Percentiles rank a stretch among this genome's conserved stretches.
Evolutionary conservation across 495 filamentous ascomycete genomes (phyloP).

Genomic region (Mycothermus thermophilus): DNA sequence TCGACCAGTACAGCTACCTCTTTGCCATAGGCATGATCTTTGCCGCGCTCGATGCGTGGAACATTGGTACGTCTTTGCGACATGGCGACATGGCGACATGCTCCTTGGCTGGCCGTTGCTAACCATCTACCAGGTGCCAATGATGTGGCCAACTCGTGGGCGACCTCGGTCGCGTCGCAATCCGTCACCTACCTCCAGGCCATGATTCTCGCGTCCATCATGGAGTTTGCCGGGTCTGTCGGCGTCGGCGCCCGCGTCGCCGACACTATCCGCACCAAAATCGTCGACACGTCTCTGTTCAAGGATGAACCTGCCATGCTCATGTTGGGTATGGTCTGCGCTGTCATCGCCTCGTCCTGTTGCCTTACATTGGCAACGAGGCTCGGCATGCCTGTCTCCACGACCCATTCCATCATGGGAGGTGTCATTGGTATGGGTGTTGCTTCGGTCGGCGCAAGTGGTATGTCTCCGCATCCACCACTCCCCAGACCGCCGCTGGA

Average conservation of each 20-base stretch:
- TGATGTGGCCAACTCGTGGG: constrained; percentile 70
- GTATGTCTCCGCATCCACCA: constrained; percentile 7
- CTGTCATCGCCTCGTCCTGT: constrained; percentile 42
- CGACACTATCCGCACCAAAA: constrained; percentile 52
- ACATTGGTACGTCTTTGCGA: constrained; percentile 38
- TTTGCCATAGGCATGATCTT: constrained; percentile 67
- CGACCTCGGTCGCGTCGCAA: constrained; percentile 54
- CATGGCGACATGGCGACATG: neutral
- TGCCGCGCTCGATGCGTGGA: constrained; percentile 59
- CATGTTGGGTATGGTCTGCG: constrained; percentile 51
- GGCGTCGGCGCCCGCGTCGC: constrained; percentile 51
- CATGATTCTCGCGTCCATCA: constrained; percentile 50
- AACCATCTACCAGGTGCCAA: constrained; percentile 30
- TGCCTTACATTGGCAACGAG: constrained; percentile 46
- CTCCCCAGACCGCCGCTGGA: too few species aligned
- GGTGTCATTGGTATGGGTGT: constrained; percentile 51
- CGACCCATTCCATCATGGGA: constrained; percentile 51
- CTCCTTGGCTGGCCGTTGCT: neutral
- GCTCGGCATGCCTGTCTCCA: constrained; percentile 45
- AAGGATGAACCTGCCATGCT: constrained; percentile 36
- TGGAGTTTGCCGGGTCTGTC: constrained; percentile 54
- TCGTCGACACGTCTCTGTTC: constrained; percentile 43
- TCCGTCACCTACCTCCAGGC: constrained; percentile 54
- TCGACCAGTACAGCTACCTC: constrained; percentile 52
- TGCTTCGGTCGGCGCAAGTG: constrained; percentile 34